Evolutionary conservation across 345 rosid genomes (phyloP).

Genomic region (Eucalyptus microcorys): DNA sequence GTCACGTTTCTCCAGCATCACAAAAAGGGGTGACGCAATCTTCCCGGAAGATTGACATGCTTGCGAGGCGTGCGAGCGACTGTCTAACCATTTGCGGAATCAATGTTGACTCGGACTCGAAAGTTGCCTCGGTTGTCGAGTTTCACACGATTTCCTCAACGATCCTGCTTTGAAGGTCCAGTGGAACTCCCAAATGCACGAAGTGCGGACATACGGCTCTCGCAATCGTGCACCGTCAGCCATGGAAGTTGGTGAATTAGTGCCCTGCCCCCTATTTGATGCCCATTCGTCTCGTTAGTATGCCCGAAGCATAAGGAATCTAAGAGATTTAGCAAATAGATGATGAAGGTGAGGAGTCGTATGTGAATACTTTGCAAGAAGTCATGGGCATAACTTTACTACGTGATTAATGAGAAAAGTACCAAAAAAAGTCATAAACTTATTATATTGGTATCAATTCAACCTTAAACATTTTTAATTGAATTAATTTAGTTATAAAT

Average conservation of each 20-base stretch:
- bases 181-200: not conserved
- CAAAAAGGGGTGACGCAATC: too few relatives aligned
- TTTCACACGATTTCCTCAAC: not conserved
- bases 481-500: rapidly evolving
- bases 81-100: not conserved
- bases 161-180: not conserved
- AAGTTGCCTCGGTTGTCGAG: too few relatives aligned
- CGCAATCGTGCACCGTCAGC: not conserved
- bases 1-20: too few relatives aligned
- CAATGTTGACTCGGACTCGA: not conserved
- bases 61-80: too few relatives aligned
- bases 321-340: not conserved
- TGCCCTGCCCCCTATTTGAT: too few relatives aligned
- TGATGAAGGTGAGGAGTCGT: not conserved
- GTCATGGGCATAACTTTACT: not conserved
- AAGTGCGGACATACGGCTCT: not conserved
- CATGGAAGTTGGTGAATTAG: not conserved
- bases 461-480: too few relatives aligned
- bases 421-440: too few relatives aligned
- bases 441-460: too few relatives aligned
- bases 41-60: too few relatives aligned
- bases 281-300: not conserved
- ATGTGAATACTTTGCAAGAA: too few relatives aligned
- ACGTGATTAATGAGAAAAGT: too few relatives aligned
- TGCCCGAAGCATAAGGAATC: not conserved